Evolutionary conservation across 2,329 filamentous ascomycete genomes (phyloP), one percentile per base, ranked within the genome.

Genomic region (Cercospora sp.): DNA sequence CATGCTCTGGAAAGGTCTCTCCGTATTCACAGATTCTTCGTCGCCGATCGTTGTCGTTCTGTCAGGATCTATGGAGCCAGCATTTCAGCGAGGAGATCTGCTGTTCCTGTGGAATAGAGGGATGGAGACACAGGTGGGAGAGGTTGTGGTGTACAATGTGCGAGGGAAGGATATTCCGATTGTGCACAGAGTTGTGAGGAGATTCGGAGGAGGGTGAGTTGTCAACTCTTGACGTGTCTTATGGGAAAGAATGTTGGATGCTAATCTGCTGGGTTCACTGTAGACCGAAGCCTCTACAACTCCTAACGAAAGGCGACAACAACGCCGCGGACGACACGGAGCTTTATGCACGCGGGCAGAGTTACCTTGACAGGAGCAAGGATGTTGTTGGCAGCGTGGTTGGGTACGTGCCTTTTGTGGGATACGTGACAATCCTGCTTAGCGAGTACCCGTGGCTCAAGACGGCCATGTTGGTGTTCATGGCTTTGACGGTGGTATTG

Each of bases 291-390:
- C 84, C 84, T 16, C 79, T 87, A 36, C 82, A 92, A 77, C 87
- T 99, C 20, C 87, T 99, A 66, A 99, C 95, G 36, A 99, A 99
- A 82, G 95, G 95, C 73, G 95, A 99, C 82, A 99, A 98, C 85
- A 99, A 99, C 79, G 81, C 88, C 7, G 91, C 92, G 51, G 94
- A 98, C 80, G 95, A 99, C 79, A 97, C 93, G 16, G 94, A 97
- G 78, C 86, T 91, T 18, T 97, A 97, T 79, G 94, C 95, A 2
- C 84, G 85, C 45, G 92, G 91, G 18, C 94, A 99, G 81, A 91
- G 92, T 77, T 97, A 92, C 79, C 85, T 99, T 57, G 89, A 91
- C 78, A 88, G 95, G 68, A 68, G 68, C 33, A 87, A 91, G 77
- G 94, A 98, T 78, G 94, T 99, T 65, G 92, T 99, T 66, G 95